These are phyloP conservation scores for Agaricus blazei DNA, from an alignment of 768 basidiomycete species.

Conservation along the genomic window DNA sequence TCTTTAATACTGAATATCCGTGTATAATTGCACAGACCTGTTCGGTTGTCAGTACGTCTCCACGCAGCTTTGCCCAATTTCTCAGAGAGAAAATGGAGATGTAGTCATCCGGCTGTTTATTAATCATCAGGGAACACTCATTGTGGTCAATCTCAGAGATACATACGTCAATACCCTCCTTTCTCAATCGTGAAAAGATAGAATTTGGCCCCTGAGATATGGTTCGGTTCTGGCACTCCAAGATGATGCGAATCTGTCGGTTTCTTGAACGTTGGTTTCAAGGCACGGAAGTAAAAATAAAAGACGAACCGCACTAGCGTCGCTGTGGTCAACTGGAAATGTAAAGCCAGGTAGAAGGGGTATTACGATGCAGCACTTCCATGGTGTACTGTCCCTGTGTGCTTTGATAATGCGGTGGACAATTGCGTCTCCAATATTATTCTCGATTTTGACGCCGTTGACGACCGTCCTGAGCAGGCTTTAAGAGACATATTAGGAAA, in stretches of 20 bases:
- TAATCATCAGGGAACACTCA: background rate
- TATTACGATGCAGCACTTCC: conserved; percentile 92
- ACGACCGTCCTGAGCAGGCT: conserved; percentile 59
- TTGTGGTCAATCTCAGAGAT: too few species aligned
- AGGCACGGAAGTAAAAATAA: background rate
- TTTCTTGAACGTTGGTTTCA: background rate
- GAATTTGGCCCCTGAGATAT: conserved; percentile 87
- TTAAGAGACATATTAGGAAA: background rate
- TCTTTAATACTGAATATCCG: background rate
- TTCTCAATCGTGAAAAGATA: conserved; percentile 80
- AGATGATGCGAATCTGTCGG: conserved; percentile 79
- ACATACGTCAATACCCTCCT: conserved; percentile 84
- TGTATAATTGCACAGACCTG: conserved; percentile 43
- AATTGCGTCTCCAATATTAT: conserved; percentile 91
- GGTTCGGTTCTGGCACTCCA: conserved; percentile 92
- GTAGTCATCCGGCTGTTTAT: conserved; percentile 79
- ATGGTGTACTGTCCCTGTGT: conserved; percentile 70
- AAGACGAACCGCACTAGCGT: conserved; percentile 79
- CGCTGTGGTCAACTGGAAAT: conserved; percentile 87
- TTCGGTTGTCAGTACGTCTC: conserved; percentile 81
- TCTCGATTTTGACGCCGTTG: conserved; percentile 84
- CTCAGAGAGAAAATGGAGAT: conserved; percentile 88
- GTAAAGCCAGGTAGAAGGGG: conserved; percentile 92
- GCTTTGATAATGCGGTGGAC: conserved; percentile 89
- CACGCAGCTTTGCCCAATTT: conserved; percentile 89